These are phyloP conservation scores for Alloascoidea hylecoeti DNA, from an alignment of 805 yeast species.

Conservation along the genomic window DNA sequence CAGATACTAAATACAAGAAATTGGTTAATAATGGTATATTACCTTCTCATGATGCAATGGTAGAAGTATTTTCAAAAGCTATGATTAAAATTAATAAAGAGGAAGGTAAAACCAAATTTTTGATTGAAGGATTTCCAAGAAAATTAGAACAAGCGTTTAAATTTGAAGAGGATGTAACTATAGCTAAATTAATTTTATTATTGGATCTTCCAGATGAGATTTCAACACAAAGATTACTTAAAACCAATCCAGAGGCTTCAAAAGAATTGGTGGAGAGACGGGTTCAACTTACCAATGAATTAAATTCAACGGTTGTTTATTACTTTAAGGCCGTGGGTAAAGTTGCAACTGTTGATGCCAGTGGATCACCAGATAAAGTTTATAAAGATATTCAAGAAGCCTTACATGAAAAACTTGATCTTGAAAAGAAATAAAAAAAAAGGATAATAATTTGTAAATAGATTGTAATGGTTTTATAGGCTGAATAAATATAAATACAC, in stretches of 20 bases:
- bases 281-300: conserved; percentile 4
- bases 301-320: conserved; percentile 3
- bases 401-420: neutral
- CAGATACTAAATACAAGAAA: conserved; percentile 74
- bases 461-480: too few relatives aligned
- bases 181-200: conserved; percentile 4
- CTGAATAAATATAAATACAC: too few relatives aligned
- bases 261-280: conserved; percentile 4
- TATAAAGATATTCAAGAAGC: neutral
- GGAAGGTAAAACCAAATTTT: conserved; percentile 23
- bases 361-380: neutral
- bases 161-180: conserved; percentile 58
- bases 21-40: conserved; percentile 34
- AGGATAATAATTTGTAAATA: too few relatives aligned
- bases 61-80: neutral
- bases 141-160: conserved; percentile 96
- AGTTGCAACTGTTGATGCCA: conserved; percentile 5
- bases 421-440: neutral
- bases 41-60: conserved; percentile 7
- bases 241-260: neutral
- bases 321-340: conserved; percentile 1
- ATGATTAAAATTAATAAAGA: neutral
- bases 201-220: conserved; percentile 14
- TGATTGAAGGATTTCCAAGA: conserved; percentile 95
- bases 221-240: conserved; percentile 2